Conservation (phyloP, 2,329 filamentous ascomycete species). For the Davidsoniella neocaledoniae region DNA sequence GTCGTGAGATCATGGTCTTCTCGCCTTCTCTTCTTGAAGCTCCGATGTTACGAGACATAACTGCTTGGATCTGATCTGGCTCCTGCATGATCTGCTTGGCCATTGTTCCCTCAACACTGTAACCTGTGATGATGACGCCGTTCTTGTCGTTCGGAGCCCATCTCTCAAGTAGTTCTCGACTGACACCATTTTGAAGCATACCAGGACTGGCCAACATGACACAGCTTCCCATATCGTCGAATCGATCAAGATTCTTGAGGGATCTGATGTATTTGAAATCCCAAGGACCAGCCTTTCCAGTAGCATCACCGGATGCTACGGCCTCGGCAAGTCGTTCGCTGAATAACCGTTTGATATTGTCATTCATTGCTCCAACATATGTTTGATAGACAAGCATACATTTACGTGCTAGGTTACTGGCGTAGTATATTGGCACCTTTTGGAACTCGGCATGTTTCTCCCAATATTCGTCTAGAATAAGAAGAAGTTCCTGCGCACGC, state of each 20-base stretch:
- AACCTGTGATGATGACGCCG: constrained; percentile 95
- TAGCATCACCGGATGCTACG: constrained; percentile 58
- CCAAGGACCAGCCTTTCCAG: constrained; percentile 74
- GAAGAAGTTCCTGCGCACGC: constrained; percentile 77
- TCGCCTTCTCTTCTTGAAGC: constrained; percentile 53
- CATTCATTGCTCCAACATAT: constrained; percentile 96
- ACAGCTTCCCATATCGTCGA: constrained; percentile 88
- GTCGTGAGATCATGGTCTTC: constrained; percentile 75
- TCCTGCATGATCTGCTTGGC: constrained; percentile 90
- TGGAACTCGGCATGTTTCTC: constrained; percentile 74
- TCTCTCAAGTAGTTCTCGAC: constrained; percentile 75
- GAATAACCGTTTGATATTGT: constrained; percentile 95
- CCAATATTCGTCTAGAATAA: constrained; percentile 98
- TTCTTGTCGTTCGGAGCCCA: constrained; percentile 96
- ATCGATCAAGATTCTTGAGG: constrained; percentile 81
- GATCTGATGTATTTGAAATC: constrained; percentile 91
- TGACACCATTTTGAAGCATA: constrained; percentile 96
- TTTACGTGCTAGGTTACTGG: constrained; percentile 81
- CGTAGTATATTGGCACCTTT: constrained; percentile 91
- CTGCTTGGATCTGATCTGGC: constrained; percentile 82
- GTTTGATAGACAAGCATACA: constrained; percentile 99
- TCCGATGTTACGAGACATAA: constrained; percentile 62
- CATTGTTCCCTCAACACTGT: constrained; percentile 98
- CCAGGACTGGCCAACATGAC: constrained; percentile 95
- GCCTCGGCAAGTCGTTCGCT: constrained; percentile 81